Evolutionary conservation across 305 asterid genomes (phyloP).

Genomic region (Fraxinus xanthoxyloides): DNA sequence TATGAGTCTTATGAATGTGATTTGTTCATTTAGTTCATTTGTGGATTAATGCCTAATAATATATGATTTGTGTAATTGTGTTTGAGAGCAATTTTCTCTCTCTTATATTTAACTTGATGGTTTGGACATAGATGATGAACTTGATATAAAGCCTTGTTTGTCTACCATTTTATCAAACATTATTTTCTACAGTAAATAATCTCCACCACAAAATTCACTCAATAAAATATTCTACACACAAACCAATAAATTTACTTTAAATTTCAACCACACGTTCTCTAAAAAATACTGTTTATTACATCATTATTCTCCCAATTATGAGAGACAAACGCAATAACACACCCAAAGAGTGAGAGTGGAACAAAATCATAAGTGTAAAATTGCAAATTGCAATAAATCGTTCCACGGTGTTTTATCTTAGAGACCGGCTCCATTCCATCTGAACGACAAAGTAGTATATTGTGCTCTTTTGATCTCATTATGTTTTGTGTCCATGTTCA

Average conservation of each 20-base stretch:
- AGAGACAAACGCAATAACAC: no score
- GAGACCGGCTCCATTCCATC: slow-evolving; percentile 75
- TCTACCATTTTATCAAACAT: no score
- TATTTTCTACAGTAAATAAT: no score
- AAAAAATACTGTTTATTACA: no score
- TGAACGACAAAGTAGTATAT: slow-evolving; percentile 77
- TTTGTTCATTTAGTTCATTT: no score
- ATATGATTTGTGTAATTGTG: neutral
- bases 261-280: no score
- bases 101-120: slow-evolving; percentile 12
- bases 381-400: slow-evolving; percentile 17
- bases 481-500: neutral
- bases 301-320: no score
- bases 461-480: slow-evolving; percentile 1
- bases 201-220: no score
- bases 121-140: slow-evolving; percentile 64
- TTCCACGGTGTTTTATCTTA: slow-evolving; percentile 65
- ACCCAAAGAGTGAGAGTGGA: slow-evolving; percentile 69
- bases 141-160: slow-evolving; percentile 39
- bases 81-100: neutral
- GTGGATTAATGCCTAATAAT: slow-evolving; percentile 1
- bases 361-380: slow-evolving; percentile 71
- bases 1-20: no score
- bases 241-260: no score
- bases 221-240: no score